A percentile compares a stretch with the other conserved stretches of the same genome.
Conservation (phyloP, 495 filamentous ascomycete species). For the Neurospora sp. region DNA sequence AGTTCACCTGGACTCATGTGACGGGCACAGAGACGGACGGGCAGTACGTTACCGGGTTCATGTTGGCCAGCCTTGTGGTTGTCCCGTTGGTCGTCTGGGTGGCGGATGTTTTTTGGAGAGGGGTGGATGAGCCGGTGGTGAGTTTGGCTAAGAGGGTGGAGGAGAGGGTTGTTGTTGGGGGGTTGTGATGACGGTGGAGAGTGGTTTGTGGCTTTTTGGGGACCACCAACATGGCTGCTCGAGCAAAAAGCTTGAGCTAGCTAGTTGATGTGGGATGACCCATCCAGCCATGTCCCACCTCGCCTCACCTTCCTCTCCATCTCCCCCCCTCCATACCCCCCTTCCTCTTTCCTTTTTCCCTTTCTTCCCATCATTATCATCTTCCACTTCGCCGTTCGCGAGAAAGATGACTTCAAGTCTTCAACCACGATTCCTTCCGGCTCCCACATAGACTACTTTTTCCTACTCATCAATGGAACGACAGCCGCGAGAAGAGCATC, state of each 20-base stretch:
- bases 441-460: not conserved
- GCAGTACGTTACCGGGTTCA: slow-evolving; percentile 24
- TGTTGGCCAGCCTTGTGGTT: slow-evolving; percentile 23
- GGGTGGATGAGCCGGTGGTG: slow-evolving; percentile 35
- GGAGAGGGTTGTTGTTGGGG: slow-evolving; percentile 5
- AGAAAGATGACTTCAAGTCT: no score
- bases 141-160: slow-evolving; percentile 36
- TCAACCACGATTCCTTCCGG: not conserved
- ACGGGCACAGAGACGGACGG: slow-evolving; percentile 23
- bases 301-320: not conserved
- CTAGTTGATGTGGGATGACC: not conserved
- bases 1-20: slow-evolving; percentile 19
- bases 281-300: not conserved
- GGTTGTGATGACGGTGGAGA: not conserved
- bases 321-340: not conserved
- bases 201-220: not conserved
- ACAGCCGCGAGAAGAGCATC: not conserved
- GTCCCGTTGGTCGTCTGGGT: slow-evolving; percentile 33
- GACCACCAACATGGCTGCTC: not conserved
- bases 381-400: no score
- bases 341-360: not conserved
- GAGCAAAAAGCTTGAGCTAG: not conserved
- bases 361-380: no score
- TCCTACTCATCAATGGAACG: not conserved
- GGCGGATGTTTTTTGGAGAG: slow-evolving; percentile 37